Evolutionary conservation across 2,329 filamentous ascomycete genomes (phyloP).

Genomic region (Penicillium sp.): DNA sequence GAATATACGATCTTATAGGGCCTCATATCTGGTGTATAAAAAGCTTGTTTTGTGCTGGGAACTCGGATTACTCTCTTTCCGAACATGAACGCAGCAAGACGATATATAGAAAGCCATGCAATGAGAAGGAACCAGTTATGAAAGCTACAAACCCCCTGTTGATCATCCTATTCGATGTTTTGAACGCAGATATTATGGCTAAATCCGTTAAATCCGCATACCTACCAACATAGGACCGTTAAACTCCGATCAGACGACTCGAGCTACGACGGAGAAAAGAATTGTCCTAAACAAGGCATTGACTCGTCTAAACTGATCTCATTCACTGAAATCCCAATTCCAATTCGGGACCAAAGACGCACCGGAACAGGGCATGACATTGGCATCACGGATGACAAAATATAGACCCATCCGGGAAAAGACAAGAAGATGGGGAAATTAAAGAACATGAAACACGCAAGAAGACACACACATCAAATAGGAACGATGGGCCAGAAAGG

Average conservation of each 20-base stretch:
- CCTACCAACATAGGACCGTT: neutral
- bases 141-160: neutral
- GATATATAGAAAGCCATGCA: neutral
- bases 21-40: neutral
- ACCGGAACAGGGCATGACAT: slow-evolving; percentile 22
- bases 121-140: neutral
- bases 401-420: slow-evolving; percentile 18
- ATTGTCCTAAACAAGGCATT: neutral
- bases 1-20: neutral
- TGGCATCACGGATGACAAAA: slow-evolving; percentile 28
- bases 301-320: slow-evolving; percentile 18
- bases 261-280: neutral
- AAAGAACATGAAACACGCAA: slow-evolving; percentile 27
- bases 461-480: slow-evolving; percentile 11
- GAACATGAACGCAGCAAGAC: neutral
- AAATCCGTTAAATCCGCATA: neutral
- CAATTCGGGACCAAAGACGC: slow-evolving; percentile 16
- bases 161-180: neutral
- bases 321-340: slow-evolving; percentile 21
- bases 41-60: neutral
- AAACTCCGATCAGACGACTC: neutral
- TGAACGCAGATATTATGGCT: neutral
- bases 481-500: slow-evolving; percentile 21
- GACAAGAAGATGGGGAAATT: slow-evolving; percentile 24
- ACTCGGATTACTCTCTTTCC: neutral